These are phyloP conservation scores for Eucalyptus guilfoylei DNA, from an alignment of 345 rosid genomes.

Conservation along the genomic window DNA sequence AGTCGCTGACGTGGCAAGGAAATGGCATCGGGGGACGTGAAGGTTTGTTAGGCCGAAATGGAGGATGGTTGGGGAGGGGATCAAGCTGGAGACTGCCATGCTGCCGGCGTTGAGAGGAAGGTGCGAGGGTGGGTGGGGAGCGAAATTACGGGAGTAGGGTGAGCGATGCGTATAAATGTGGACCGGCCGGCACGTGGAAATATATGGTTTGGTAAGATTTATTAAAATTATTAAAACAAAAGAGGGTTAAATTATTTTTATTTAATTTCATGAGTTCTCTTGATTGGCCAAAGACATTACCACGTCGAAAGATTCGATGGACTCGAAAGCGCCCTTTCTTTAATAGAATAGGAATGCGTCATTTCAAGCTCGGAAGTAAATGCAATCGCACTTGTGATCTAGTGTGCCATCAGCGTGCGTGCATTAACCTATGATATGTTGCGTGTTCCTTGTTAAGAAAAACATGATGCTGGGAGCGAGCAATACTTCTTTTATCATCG, in stretches of 20 bases:
- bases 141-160: not conserved
- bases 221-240: not conserved
- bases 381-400: not conserved
- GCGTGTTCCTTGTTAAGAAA: no score
- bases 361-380: not conserved
- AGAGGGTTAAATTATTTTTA: not conserved
- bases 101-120: not conserved
- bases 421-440: not conserved
- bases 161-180: not conserved
- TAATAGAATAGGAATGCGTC: not conserved
- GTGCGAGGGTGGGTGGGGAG: not conserved
- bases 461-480: not conserved
- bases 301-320: not conserved
- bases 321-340: not conserved
- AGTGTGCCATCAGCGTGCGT: no score
- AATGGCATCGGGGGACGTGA: not conserved
- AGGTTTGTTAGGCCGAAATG: not conserved
- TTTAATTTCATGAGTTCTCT: not conserved
- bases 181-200: not conserved
- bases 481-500: not conserved
- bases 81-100: not conserved
- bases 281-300: rapidly evolving
- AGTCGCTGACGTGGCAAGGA: not conserved
- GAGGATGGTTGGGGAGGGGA: not conserved
- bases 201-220: not conserved